Evolutionary conservation across 352 stramenopile species (phyloP), one percentile per base, ranked within the genome.

Genomic region (Phytophthora foliorum): DNA sequence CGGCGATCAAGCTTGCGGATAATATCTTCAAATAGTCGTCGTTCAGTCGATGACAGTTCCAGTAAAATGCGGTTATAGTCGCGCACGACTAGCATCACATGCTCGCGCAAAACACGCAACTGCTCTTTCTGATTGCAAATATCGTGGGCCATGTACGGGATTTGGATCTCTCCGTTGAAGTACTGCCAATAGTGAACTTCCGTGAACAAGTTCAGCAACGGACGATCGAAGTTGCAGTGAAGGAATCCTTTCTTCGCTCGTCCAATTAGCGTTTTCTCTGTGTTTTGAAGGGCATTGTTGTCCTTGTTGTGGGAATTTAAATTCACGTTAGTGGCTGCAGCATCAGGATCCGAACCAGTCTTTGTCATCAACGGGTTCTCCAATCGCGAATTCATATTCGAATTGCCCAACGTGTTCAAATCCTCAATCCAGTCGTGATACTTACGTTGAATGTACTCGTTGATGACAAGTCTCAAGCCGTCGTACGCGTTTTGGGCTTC

Each of bases 61-160:
- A 96, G 63, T 21, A 99, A 75, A 53, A 99, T 98, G 19, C 88
- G 85, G 69, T 99, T 99, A 75, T 99, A 99, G 45, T 98, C 95
- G 3, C 93, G 86, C 10, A 99, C 94, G 21, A 99, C 91, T 0
- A 97, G 83, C 91, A 98, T 98, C 4, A 99, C 94, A 45, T 98
- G 90, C 58, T 99, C 96, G 14, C 93, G 80, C 38, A 98, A 75
- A 19, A 98, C 80, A 6, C 94, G 89, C 2, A 99, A 69, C 49
- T 98, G 91, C 57, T 97, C 90, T 67, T 95, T 94, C 61, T 98
- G 91, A 63, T 98, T 98, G 65, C 90, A 98, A 48, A 99, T 97
- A 59, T 98, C 95, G 56, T 98, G 93, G 3, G 96, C 96, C 66
- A 97, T 91, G 77, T 98, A 98, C 21, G 96, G 96, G 44, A 99